Conservation (phyloP, 441 rosid genomes). For the Kokia cookei region DNA sequence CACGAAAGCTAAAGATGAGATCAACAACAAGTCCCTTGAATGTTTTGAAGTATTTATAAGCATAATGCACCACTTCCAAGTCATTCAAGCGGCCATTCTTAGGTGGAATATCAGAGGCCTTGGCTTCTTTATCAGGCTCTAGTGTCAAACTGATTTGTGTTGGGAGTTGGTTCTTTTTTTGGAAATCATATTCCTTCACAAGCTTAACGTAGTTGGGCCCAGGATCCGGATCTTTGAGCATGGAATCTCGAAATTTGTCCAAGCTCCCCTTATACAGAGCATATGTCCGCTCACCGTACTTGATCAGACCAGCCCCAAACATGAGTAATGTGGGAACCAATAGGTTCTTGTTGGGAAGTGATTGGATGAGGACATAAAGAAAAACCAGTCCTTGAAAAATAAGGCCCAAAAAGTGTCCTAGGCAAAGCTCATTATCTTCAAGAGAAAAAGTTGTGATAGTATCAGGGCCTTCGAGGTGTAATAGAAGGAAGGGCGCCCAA, state of each 20-base stretch:
- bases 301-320: constrained; percentile 21
- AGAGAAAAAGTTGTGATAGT: constrained; percentile 57
- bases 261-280: constrained; percentile 47
- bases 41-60: constrained; percentile 23
- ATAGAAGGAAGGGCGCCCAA: constrained; percentile 59
- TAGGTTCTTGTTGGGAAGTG: constrained; percentile 12
- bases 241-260: constrained; percentile 40
- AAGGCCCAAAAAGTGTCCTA: constrained; percentile 38
- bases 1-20: constrained; percentile 28
- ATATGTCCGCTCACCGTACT: constrained; percentile 40
- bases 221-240: constrained; percentile 28
- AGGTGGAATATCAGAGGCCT: not conserved
- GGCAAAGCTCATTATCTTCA: constrained; percentile 55
- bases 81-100: not conserved
- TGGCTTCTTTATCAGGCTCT: constrained; percentile 21
- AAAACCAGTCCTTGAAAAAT: constrained; percentile 28
- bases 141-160: constrained; percentile 16
- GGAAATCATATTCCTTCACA: constrained; percentile 39
- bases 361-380: constrained; percentile 38
- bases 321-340: constrained; percentile 6
- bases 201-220: constrained; percentile 47
- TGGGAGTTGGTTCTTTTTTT: constrained; percentile 20
- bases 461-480: constrained; percentile 69
- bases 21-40: constrained; percentile 46
- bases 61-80: constrained; percentile 24